A percentile compares a stretch with the other conserved stretches of the same genome.
Conservation (phyloP, 345 rosid genomes). For the Acer campestre region DNA sequence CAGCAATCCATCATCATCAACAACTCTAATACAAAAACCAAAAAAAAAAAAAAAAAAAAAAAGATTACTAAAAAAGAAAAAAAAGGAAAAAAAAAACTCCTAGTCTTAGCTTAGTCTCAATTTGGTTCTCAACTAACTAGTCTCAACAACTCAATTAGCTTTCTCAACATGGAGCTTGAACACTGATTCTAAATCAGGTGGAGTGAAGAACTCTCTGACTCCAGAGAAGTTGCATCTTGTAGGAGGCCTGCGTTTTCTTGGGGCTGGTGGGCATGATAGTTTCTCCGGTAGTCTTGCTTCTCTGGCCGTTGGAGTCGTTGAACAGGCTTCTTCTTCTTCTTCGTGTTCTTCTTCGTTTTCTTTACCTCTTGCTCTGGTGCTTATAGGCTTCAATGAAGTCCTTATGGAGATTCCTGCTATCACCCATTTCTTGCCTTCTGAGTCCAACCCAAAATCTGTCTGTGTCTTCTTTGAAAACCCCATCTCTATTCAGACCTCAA, state of each 20-base stretch:
- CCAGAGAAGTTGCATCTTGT: constrained; percentile 53
- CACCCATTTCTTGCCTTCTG: constrained; percentile 75
- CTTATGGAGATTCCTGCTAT: constrained; percentile 66
- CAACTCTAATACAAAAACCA: constrained; percentile 17
- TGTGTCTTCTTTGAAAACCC: constrained; percentile 75
- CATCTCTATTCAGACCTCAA: constrained; percentile 35
- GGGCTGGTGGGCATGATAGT: constrained; percentile 79
- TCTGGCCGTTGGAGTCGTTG: constrained; percentile 77
- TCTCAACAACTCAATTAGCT: constrained; percentile 30
- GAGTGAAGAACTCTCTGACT: constrained; percentile 73
- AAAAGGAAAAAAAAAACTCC: neutral
- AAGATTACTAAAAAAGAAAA: neutral
- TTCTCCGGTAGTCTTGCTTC: constrained; percentile 78
- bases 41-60: neutral
- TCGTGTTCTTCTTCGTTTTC: constrained; percentile 36
- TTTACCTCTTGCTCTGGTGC: constrained; percentile 48
- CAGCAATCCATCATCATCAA: constrained; percentile 30
- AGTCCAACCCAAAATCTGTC: constrained; percentile 52
- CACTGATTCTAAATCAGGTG: constrained; percentile 82
- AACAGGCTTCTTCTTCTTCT: constrained; percentile 48
- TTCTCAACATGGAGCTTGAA: constrained; percentile 65
- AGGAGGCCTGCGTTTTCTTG: constrained; percentile 68
- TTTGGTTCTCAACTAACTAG: neutral
- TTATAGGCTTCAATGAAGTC: constrained; percentile 68
- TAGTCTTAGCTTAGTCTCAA: too few species aligned